Conservation (phyloP, 1,139 yeast genomes). For the Hemisphaericaspora lyxosophila region DNA sequence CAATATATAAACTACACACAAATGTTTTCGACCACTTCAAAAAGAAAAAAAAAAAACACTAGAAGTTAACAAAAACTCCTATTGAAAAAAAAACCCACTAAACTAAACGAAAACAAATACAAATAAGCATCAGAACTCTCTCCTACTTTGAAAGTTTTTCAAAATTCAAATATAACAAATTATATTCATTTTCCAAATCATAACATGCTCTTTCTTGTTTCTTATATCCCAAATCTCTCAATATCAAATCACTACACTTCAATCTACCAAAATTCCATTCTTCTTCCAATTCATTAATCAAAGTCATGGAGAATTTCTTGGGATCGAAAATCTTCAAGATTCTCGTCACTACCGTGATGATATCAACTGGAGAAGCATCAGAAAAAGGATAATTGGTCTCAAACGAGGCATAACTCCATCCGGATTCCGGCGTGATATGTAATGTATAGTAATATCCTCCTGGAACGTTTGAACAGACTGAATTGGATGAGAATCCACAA, state of each 20-base stretch:
- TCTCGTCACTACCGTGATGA: constrained; percentile 52
- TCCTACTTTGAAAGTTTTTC: constrained; percentile 22
- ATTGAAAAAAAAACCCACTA: not conserved
- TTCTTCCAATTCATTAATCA: constrained; percentile 39
- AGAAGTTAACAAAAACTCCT: not conserved
- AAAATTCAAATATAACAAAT: constrained; percentile 49
- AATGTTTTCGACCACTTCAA: too few species aligned
- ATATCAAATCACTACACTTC: constrained; percentile 29
- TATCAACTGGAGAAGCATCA: constrained; percentile 31
- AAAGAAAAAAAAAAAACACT: too few species aligned
- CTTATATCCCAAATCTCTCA: constrained; percentile 52
- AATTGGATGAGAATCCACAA: constrained; percentile 92
- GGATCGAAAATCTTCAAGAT: constrained; percentile 73
- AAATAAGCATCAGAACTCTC: constrained; percentile 16
- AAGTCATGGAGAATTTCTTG: constrained; percentile 71
- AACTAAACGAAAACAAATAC: too few species aligned
- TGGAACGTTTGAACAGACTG: constrained; percentile 54
- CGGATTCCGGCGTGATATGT: constrained; percentile 91
- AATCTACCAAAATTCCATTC: constrained; percentile 26
- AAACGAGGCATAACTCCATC: constrained; percentile 95
- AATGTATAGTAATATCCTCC: constrained; percentile 78
- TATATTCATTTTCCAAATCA: constrained; percentile 57
- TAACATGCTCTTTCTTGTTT: constrained; percentile 69
- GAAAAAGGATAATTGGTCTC: constrained; percentile 76
- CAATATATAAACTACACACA: too few species aligned